Conservation (phyloP, 345 rosid genomes). For the Geranium rotundifolium region DNA sequence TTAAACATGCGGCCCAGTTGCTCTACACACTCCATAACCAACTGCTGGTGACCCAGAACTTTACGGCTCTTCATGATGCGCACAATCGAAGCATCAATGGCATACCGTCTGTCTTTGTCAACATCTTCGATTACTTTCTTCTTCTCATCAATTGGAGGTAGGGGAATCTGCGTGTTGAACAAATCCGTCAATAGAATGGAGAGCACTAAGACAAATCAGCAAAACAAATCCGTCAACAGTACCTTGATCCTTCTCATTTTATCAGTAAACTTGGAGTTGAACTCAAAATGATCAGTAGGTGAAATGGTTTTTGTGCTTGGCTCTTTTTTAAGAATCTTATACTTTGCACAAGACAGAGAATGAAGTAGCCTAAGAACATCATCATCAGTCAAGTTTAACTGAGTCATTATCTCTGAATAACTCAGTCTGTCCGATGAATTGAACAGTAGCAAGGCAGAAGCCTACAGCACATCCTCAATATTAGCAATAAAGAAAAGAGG, state of each 20-base stretch:
- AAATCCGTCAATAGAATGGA: neutral
- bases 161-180: slow-evolving; percentile 57
- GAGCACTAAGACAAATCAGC: neutral
- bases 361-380: slow-evolving; percentile 86
- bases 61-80: slow-evolving; percentile 97
- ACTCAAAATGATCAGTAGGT: slow-evolving; percentile 47
- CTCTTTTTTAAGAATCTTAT: slow-evolving; percentile 64
- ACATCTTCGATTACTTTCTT: slow-evolving; percentile 91
- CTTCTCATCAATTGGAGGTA: slow-evolving; percentile 88
- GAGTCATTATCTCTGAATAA: slow-evolving; percentile 72
- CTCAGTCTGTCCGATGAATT: slow-evolving; percentile 68
- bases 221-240: neutral
- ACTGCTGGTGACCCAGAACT: slow-evolving; percentile 69
- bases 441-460: slow-evolving; percentile 72
- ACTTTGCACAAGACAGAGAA: slow-evolving; percentile 74
- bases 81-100: slow-evolving; percentile 94
- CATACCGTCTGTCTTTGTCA: slow-evolving; percentile 80
- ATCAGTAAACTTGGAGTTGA: slow-evolving; percentile 71
- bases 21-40: slow-evolving; percentile 83
- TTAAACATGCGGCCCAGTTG: slow-evolving; percentile 93
- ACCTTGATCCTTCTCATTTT: slow-evolving; percentile 97
- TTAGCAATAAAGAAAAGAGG: neutral
- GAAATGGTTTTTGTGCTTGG: slow-evolving; percentile 50
- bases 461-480: slow-evolving; percentile 30
- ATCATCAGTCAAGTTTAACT: slow-evolving; percentile 70